A percentile compares a stretch with the other conserved stretches of the same genome.
phyloP scores from a whole-genome alignment of 208 protist species.

The Leishmania arabica region DNA sequence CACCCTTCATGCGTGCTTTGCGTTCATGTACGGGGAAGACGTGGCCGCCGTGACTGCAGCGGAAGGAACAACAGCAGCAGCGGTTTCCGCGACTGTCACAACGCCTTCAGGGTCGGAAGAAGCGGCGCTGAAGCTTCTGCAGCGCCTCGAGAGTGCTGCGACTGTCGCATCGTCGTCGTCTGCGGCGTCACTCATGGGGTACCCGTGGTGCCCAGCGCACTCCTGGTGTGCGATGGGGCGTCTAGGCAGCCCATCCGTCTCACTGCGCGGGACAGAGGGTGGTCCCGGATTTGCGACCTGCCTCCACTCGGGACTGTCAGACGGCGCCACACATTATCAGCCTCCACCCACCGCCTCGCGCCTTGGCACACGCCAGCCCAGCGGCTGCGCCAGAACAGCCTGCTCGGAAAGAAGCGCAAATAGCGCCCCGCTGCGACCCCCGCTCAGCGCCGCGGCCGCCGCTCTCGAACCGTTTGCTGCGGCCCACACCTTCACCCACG shows the following conservation, averaged over 20 bases:
- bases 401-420: neutral
- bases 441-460: constrained; percentile 18
- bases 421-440: neutral
- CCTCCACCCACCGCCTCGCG: neutral
- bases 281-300: constrained; percentile 3
- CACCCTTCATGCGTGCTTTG: constrained; percentile 58
- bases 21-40: constrained; percentile 55
- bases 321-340: constrained; percentile 19
- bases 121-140: neutral
- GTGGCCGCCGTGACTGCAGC: neutral
- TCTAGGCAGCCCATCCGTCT: neutral
- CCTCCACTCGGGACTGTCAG: constrained; percentile 20
- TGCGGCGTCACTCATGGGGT: neutral
- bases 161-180: neutral
- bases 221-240: constrained; percentile 47
- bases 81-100: neutral
- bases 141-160: neutral
- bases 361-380: neutral
- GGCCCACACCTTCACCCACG: constrained; percentile 38
- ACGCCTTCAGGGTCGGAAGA: neutral
- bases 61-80: neutral
- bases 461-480: constrained; percentile 27
- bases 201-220: constrained; percentile 28
- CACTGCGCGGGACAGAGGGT: neutral
- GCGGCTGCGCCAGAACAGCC: neutral